phyloP scores from a whole-genome alignment of 176 grass and related monocot genomes.

The Canna indica region DNA sequence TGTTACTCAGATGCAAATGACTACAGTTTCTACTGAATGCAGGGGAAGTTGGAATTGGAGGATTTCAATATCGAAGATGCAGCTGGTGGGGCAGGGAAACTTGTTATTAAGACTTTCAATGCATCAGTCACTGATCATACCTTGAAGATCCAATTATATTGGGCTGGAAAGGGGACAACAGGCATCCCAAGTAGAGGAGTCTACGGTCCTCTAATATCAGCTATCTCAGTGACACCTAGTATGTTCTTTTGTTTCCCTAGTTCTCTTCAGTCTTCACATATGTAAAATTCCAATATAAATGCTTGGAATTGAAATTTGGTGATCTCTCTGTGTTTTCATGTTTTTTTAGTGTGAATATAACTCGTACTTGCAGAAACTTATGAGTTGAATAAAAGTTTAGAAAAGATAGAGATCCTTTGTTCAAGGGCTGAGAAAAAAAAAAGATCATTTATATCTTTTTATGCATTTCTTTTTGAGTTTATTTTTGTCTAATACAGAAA shows the following conservation, averaged over 20 bases:
- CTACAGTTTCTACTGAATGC: constrained; percentile 18
- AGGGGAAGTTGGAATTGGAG: constrained; percentile 76
- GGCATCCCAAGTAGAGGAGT: constrained; percentile 71
- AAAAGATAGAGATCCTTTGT: neutral
- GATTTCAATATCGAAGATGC: constrained; percentile 69
- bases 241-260: constrained; percentile 24
- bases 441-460: neutral
- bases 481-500: neutral
- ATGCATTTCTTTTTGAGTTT: neutral
- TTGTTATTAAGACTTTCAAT: constrained; percentile 48
- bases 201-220: constrained; percentile 91
- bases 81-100: constrained; percentile 40
- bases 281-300: neutral
- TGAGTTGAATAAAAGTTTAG: neutral
- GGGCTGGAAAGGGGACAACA: constrained; percentile 81
- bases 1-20: neutral
- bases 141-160: constrained; percentile 83
- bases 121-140: constrained; percentile 51
- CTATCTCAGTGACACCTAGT: constrained; percentile 88
- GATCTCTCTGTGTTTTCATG: neutral
- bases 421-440: neutral
- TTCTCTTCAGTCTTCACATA: neutral
- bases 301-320: neutral
- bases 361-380: neutral
- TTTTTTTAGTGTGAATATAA: neutral